Evolutionary conservation across 78 protist species (phyloP).

Genomic region (Speleostelium caveatum): DNA sequence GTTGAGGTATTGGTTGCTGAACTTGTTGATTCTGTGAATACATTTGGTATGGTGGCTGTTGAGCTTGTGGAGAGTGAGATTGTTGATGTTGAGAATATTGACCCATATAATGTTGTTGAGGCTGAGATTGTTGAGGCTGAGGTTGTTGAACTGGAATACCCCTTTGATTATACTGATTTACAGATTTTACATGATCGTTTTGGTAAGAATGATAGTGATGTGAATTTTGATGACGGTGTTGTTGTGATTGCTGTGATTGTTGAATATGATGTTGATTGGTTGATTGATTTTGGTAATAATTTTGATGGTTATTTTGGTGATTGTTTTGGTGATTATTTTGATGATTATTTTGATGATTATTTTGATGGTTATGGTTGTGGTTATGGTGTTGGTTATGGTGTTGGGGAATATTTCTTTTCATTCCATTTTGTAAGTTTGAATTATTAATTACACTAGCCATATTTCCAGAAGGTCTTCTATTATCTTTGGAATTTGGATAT

Average conservation of each 20-base stretch:
- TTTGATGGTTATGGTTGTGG: not conserved
- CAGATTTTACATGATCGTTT: not conserved
- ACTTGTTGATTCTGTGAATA: not conserved
- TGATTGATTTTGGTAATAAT: not conserved
- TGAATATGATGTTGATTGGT: not conserved
- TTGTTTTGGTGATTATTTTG: not conserved
- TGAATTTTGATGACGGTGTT: not conserved
- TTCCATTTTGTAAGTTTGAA: not conserved
- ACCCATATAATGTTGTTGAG: slow-evolving; percentile 7
- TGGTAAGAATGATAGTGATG: not conserved
- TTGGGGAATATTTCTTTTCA: not conserved
- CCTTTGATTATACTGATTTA: not conserved
- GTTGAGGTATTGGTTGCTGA: not conserved
- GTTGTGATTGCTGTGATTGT: not conserved
- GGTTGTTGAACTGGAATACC: not conserved
- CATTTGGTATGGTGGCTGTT: not conserved
- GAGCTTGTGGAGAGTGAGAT: not conserved
- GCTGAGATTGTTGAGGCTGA: too few species aligned
- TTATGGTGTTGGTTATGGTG: not conserved
- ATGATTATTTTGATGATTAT: not conserved
- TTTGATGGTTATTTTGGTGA: not conserved
- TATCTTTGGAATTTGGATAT: not conserved
- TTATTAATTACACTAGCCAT: not conserved
- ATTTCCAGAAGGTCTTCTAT: not conserved
- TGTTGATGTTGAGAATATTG: not conserved